phyloP scores from a whole-genome alignment of 306 rosid species.

The Potentilla sterilis region DNA sequence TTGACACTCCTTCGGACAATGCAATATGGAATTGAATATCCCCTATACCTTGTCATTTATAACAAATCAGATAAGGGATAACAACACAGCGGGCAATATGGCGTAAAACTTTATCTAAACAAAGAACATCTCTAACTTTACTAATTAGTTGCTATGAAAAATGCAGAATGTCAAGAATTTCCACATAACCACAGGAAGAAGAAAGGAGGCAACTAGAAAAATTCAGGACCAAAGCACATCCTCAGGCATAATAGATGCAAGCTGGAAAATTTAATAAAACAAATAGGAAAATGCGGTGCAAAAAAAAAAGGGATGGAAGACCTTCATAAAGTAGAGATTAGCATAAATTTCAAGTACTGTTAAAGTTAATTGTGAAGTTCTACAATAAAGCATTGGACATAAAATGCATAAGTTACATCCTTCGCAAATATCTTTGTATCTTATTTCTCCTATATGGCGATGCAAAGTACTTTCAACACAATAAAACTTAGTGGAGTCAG shows the following conservation, averaged over 20 bases:
- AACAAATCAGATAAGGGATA: constrained; percentile 7
- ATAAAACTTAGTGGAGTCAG: not conserved
- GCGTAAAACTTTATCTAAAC: not conserved
- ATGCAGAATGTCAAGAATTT: not conserved
- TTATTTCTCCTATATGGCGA: no score
- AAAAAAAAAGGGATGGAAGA: not conserved
- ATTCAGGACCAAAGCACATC: not conserved
- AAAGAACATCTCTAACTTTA: not conserved
- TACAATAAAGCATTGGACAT: not conserved
- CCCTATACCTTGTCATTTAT: constrained; percentile 36
- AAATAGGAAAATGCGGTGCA: not conserved
- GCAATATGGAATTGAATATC: constrained; percentile 57
- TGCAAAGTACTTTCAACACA: not conserved
- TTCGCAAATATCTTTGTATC: not conserved
- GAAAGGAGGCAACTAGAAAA: not conserved
- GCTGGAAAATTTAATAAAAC: not conserved
- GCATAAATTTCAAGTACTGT: constrained; percentile 7
- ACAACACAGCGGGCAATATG: not conserved
- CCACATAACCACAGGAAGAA: not conserved
- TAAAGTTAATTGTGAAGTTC: not conserved
- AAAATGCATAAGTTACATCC: not conserved
- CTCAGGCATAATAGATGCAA: not conserved
- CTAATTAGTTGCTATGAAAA: not conserved
- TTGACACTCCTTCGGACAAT: constrained; percentile 56
- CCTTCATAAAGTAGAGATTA: not conserved